These are phyloP conservation scores for Vanrija sp. DNA, from an alignment of 1,284 basidiomycete species.

Conservation along the genomic window DNA sequence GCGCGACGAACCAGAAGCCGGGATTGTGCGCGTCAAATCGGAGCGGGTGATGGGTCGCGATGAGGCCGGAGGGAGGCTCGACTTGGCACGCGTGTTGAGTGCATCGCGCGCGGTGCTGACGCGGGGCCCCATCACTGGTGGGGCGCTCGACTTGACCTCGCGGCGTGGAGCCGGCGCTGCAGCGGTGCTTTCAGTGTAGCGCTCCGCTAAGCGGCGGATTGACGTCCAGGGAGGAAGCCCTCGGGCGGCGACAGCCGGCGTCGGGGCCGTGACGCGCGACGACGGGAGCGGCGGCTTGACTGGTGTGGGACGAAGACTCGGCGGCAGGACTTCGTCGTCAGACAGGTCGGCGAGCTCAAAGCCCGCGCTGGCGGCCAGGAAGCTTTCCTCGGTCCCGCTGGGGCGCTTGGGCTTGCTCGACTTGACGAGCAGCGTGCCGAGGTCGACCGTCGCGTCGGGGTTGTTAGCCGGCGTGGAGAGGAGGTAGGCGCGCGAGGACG, in stretches of 20 bases:
- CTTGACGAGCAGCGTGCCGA: constrained; percentile 29
- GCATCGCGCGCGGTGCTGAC: too few relatives aligned
- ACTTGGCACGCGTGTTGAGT: too few relatives aligned
- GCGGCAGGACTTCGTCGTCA: constrained; percentile 1
- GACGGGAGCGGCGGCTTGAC: too few relatives aligned
- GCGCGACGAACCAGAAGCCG: neutral
- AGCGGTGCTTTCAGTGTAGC: too few relatives aligned
- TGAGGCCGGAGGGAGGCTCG: too few relatives aligned
- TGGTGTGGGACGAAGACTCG: neutral
- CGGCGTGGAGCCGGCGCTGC: too few relatives aligned
- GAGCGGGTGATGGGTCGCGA: neutral
- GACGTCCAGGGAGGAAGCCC: too few relatives aligned
- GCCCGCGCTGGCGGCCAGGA: constrained; percentile 14
- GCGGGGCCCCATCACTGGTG: too few relatives aligned
- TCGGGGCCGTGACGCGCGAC: too few relatives aligned
- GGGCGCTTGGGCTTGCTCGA: constrained; percentile 28
- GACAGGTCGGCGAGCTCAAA: constrained; percentile 9
- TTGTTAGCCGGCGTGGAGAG: neutral
- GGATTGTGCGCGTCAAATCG: neutral
- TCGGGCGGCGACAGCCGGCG: too few relatives aligned
- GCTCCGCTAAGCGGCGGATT: too few relatives aligned
- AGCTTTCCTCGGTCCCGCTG: constrained; percentile 39
- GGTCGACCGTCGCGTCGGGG: constrained; percentile 32
- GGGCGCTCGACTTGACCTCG: too few relatives aligned
- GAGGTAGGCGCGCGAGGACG: neutral